Base-by-base conservation (phyloP, 2,329 filamentous ascomycete species). In the Fusarium zealandicum region DNA sequence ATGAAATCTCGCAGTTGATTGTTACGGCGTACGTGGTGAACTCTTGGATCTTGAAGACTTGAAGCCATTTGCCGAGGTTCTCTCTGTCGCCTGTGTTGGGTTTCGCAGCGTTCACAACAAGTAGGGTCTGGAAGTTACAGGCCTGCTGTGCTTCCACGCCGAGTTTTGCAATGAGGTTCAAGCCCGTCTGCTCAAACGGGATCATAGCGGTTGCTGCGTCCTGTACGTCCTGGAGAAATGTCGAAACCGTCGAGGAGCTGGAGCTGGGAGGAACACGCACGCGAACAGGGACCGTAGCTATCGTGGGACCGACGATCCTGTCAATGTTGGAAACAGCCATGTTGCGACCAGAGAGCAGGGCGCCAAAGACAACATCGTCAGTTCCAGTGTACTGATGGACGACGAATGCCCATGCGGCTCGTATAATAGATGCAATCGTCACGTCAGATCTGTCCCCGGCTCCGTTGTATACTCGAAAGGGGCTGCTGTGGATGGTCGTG, bases 191-290 rank as follows among this genome's bases (percentile, higher is more conserved):
- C 16, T 64, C 61, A 20, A 39, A 59, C 0, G 55, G 17, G 5
- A 62, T 57, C 59, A 66, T 64, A 3, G 51, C 55, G 1, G 44
- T 51, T 2, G 57, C 42, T 6, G 60, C 40, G 6, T 54, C 17
- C n/a, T 68, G 65, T 1, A 68, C 14, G 1, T 66, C 60, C 13
- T 76, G 65, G 10, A 85, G 66, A 47, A 77, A 80, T n/a, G 77
- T 69, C 0, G 61, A 59, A 4, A 78, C 63, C 0, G 68, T 25
- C 22, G 22, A 25, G 22, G 22, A 25, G 22, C 22, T 63, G 3
- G 43, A 36, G 2, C 51, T 12, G n/a, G 40, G 28, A 80, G 70
- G 65, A 13, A 66, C 6, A 0, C 20, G 31, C 3, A 66, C 37
- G 0, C 59, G 43, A 1, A 69, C 28, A 5, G 69, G 70, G 1